A percentile compares a stretch with the other conserved stretches of the same genome.
Evolutionary conservation across 805 yeast species (phyloP).

Genomic region (Yarrowia alimentaria): DNA sequence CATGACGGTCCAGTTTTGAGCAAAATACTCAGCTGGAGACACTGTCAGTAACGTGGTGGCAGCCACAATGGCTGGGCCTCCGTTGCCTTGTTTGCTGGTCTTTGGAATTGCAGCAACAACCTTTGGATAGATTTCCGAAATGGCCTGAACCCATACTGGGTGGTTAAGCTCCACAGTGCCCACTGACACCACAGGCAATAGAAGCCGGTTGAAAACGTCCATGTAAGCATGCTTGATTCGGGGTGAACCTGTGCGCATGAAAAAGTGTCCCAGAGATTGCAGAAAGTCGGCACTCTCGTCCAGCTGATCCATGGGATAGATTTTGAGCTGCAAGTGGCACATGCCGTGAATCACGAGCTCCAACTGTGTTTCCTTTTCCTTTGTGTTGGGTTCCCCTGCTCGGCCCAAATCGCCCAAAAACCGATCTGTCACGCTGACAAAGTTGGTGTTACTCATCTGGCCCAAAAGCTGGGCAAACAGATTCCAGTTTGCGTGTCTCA

Average conservation of each 20-base stretch:
- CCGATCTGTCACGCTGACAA: conserved; percentile 84
- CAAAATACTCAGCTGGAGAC: conserved; percentile 72
- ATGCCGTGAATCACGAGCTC: conserved; percentile 85
- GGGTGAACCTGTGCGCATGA: conserved; percentile 60
- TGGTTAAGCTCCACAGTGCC: conserved; percentile 94
- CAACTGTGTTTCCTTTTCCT: conserved; percentile 57
- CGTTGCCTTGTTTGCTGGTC: conserved; percentile 18
- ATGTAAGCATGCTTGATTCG: conserved; percentile 74
- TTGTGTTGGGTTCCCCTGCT: conserved; percentile 54
- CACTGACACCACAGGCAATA: conserved; percentile 78
- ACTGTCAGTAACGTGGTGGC: conserved; percentile 76
- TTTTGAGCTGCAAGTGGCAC: conserved; percentile 74
- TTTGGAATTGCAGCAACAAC: conserved; percentile 55
- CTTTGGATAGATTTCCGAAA: conserved; percentile 57
- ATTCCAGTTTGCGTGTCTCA: conserved; percentile 91
- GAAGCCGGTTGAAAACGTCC: conserved; percentile 71
- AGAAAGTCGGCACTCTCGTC: conserved; percentile 94
- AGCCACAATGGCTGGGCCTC: conserved; percentile 37
- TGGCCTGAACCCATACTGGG: conserved; percentile 90
- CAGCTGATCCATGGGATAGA: conserved; percentile 82
- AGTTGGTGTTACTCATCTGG: conserved; percentile 80
- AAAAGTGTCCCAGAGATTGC: conserved; percentile 82
- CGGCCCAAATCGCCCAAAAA: conserved; percentile 91
- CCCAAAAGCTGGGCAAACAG: conserved; percentile 86
- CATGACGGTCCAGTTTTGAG: conserved; percentile 65